Base-by-base conservation (phyloP, 768 basidiomycete genomes). In the Naganishia randhawae region DNA sequence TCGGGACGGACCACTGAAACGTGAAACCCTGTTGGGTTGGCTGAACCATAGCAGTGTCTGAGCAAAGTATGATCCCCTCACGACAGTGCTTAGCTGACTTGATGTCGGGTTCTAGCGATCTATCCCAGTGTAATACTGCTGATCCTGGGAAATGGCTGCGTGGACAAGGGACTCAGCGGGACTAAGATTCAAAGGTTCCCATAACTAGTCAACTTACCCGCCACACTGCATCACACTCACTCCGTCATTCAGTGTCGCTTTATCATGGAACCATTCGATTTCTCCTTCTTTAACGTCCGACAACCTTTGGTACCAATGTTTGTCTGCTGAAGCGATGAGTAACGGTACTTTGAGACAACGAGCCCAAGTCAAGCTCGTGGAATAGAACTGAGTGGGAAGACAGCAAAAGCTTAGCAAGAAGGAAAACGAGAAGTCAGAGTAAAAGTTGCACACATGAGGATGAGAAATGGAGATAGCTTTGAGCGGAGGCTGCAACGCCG, bases 21-120 rank as follows among this genome's bases (percentile, higher is more conserved):
- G 77, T 75, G 65, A 79, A 79, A 0, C 69, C 68, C 16, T 45
- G 68, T 51, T 77, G 76, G 31, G 75, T 75, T 14, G 77, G 76
- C 55, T 77, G 75, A 22, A 79, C 77, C 78, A 78, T 76, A 41
- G 77, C 65, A 7, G 77, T 79, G 68, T 79, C 78, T 3, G 78
- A 73, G 14, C 71, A 72, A 39, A 79, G 70, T 41, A 77, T 66
- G 55, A 79, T 73, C 0, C 78, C 78, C 0, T 74, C 73, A 16
- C 74, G 73, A 7, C 71, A 72, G 7, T 73, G 71, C 45, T 64
- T 72, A 19, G 67, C 68, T 7, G 74, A 73, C 19, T 50, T 52
- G 10, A 71, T 70, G 17, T 71, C 45, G 31, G 76, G 71, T 55
- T 77, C 76, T 17, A 35, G 25, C 9, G 77, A 71, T 57, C 78